Evolutionary conservation across 176 grass and related monocot species (phyloP).

Genomic region (Urochloa ruziziensis): DNA sequence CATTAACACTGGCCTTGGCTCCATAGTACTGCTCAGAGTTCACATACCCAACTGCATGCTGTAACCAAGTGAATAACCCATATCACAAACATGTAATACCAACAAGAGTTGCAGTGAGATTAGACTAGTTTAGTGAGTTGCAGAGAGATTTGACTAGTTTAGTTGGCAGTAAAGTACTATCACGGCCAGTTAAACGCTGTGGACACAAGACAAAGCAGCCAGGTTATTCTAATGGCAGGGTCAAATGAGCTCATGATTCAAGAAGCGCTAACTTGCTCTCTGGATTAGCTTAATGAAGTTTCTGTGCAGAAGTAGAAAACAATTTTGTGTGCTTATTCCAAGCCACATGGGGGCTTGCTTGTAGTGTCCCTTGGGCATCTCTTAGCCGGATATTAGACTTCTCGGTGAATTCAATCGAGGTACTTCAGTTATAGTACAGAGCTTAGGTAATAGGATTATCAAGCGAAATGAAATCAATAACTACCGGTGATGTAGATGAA

Average conservation of each 20-base stretch:
- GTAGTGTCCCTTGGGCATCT: constrained; percentile 22
- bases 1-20: constrained; percentile 81
- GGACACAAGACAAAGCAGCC: constrained; percentile 8
- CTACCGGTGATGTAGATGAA: neutral
- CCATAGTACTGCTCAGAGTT: constrained; percentile 70
- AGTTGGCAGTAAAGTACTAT: neutral
- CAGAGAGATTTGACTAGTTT: neutral
- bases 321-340: constrained; percentile 34
- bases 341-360: constrained; percentile 29
- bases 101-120: neutral
- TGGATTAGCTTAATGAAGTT: constrained; percentile 58
- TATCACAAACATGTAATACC: neutral
- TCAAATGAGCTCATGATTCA: constrained; percentile 31
- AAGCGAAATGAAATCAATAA: neutral
- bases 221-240: constrained; percentile 11
- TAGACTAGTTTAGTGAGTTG: neutral
- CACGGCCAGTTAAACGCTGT: neutral
- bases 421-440: neutral
- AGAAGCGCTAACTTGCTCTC: constrained; percentile 21
- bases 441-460: neutral
- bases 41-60: constrained; percentile 90
- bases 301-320: constrained; percentile 43
- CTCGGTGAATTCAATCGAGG: constrained; percentile 21
- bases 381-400: constrained; percentile 39
- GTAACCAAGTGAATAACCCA: constrained; percentile 20